A percentile compares a stretch with the other conserved stretches of the same genome.
Conservation (phyloP, 192 early-diverging fungal genomes). For the Backusella macrospora region DNA sequence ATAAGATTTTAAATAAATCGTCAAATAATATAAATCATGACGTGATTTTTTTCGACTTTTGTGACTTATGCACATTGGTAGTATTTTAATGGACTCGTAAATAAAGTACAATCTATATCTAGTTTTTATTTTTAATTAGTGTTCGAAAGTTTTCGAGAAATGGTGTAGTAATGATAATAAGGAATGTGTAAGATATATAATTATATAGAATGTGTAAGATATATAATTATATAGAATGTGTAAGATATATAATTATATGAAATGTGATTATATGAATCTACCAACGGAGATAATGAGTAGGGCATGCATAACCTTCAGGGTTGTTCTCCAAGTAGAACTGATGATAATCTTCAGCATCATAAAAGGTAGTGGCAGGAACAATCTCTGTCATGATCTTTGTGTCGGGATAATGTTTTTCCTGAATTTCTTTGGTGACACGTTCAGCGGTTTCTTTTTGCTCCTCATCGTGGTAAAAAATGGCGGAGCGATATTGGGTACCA, state of each 20-base stretch:
- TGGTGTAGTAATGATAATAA: background rate
- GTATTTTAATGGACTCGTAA: no score
- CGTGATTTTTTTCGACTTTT: no score
- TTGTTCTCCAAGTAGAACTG: conserved; percentile 63
- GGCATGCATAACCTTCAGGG: conserved; percentile 73
- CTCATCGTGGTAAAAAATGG: conserved; percentile 77
- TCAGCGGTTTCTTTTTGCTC: conserved; percentile 77
- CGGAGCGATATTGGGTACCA: conserved; percentile 89
- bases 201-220: background rate
- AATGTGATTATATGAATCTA: conserved; percentile 20
- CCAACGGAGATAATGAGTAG: conserved; percentile 50
- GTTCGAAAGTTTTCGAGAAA: background rate
- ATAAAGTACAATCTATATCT: no score
- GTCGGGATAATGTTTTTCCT: conserved; percentile 59
- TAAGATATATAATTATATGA: background rate
- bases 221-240: background rate
- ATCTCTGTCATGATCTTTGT: conserved; percentile 69
- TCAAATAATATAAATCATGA: no score
- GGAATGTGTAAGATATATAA: background rate
- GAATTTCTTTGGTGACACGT: conserved; percentile 60
- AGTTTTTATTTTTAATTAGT: no score
- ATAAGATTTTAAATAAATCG: no score
- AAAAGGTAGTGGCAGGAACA: conserved; percentile 68
- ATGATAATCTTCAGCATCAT: conserved; percentile 82
- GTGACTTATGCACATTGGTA: no score